Conservation (phyloP, 2,329 filamentous ascomycete species). For the Fusarium proliferatum region DNA sequence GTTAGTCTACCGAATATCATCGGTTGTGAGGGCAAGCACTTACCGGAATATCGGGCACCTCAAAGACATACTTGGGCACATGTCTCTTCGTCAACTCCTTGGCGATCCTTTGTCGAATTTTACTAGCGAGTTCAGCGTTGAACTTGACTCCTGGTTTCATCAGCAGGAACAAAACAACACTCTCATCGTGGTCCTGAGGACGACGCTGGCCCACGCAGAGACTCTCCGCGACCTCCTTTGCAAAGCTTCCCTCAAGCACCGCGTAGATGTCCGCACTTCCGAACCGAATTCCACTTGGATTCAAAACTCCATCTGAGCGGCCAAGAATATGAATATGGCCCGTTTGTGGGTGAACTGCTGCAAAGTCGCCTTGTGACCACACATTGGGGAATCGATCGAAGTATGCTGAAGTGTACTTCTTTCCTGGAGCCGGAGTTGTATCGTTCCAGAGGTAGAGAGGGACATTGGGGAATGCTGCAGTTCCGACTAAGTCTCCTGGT, state of each 20-base stretch:
- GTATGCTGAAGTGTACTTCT: slow-evolving; percentile 70
- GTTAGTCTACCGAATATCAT: slow-evolving; percentile 20
- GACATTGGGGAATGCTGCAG: slow-evolving; percentile 78
- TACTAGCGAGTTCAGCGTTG: slow-evolving; percentile 62
- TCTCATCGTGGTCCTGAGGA: slow-evolving; percentile 64
- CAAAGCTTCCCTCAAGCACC: slow-evolving; percentile 75
- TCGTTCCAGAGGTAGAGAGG: slow-evolving; percentile 75
- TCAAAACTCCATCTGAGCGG: slow-evolving; percentile 81
- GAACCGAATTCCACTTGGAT: slow-evolving; percentile 82
- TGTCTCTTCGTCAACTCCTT: slow-evolving; percentile 77
- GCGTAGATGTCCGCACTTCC: slow-evolving; percentile 84
- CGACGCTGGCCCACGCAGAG: slow-evolving; percentile 83
- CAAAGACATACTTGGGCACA: slow-evolving; percentile 82
- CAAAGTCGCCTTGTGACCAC: slow-evolving; percentile 88
- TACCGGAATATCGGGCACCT: slow-evolving; percentile 84
- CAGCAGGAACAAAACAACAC: slow-evolving; percentile 65
- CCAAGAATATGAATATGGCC: slow-evolving; percentile 74
- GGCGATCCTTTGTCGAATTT: slow-evolving; percentile 73
- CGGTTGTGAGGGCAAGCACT: slow-evolving; percentile 47
- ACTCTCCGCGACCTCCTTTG: slow-evolving; percentile 73
- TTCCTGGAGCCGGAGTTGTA: slow-evolving; percentile 57
- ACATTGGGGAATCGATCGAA: slow-evolving; percentile 73
- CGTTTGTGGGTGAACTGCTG: slow-evolving; percentile 75
- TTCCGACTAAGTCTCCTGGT: slow-evolving; percentile 80
- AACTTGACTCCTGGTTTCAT: slow-evolving; percentile 69